Evolutionary conservation across 768 basidiomycete genomes (phyloP).

Genomic region (Saitozyma podzolica): DNA sequence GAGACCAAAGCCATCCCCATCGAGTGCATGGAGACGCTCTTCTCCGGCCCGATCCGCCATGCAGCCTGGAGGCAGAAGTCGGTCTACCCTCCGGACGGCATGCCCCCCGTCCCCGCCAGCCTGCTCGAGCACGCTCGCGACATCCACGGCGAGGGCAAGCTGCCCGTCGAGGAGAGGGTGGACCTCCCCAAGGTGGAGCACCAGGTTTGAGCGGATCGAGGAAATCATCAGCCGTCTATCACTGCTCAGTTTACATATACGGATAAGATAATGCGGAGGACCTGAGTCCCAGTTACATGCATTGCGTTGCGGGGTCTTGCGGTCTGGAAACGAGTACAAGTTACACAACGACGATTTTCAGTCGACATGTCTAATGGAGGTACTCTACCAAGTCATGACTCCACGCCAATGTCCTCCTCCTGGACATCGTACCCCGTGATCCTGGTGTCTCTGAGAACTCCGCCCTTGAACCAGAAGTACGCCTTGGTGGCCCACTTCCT

Average conservation of each 20-base stretch:
- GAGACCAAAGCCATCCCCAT: constrained; percentile 35
- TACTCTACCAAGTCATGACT: background rate
- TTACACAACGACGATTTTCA: too few relatives aligned
- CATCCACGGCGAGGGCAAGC: background rate
- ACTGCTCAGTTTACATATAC: too few relatives aligned
- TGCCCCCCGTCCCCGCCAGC: constrained; percentile 19
- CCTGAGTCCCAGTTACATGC: too few relatives aligned
- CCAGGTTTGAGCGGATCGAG: too few relatives aligned
- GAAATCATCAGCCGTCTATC: too few relatives aligned
- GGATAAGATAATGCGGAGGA: too few relatives aligned
- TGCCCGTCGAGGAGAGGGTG: too few relatives aligned
- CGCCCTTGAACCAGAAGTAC: constrained; percentile 32
- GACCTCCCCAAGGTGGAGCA: too few relatives aligned
- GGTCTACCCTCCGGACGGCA: constrained; percentile 29
- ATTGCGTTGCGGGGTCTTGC: too few relatives aligned
- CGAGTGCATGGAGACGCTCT: constrained; percentile 23
- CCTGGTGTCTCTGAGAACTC: constrained; percentile 5
- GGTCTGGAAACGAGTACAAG: too few relatives aligned
- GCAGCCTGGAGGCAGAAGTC: constrained; percentile 26
- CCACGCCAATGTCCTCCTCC: constrained; percentile 7
- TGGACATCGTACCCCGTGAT: constrained; percentile 16
- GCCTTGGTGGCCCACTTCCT: constrained; percentile 34
- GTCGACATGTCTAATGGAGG: too few relatives aligned
- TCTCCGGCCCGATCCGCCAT: constrained; percentile 21
- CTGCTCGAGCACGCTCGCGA: background rate